phyloP scores from a whole-genome alignment of 2,329 filamentous ascomycete genomes.

The Penicillium digitatum region DNA sequence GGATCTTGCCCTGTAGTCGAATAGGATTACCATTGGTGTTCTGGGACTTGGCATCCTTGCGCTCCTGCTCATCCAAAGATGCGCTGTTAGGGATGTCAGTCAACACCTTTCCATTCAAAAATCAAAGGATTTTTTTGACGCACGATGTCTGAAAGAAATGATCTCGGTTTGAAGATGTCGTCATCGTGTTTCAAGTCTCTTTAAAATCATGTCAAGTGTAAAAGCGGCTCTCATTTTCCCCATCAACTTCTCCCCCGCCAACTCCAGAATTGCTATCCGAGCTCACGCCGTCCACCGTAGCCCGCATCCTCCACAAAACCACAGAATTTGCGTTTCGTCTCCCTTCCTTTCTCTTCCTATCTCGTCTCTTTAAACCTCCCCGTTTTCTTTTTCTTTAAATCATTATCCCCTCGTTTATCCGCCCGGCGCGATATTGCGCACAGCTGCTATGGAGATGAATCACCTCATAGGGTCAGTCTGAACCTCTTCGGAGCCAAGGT shows the following conservation, averaged over 20 bases:
- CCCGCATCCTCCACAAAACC: constrained; percentile 32
- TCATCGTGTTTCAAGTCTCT: constrained; percentile 43
- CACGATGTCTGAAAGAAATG: constrained; percentile 94
- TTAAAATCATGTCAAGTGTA: background rate
- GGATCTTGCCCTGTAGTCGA: constrained; percentile 76
- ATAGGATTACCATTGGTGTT: constrained; percentile 84
- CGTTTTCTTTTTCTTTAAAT: constrained; percentile 23
- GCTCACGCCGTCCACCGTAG: constrained; percentile 34
- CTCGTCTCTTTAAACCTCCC: constrained; percentile 9
- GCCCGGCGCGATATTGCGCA: constrained; percentile 30
- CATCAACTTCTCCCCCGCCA: constrained; percentile 10
- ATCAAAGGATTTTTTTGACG: constrained; percentile 31
- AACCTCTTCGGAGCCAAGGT: constrained; percentile 31
- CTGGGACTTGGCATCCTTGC: constrained; percentile 69
- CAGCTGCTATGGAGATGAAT: constrained; percentile 47
- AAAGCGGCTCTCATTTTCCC: constrained; percentile 10
- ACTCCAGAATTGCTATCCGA: constrained; percentile 27
- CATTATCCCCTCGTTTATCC: constrained; percentile 15
- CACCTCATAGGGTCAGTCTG: constrained; percentile 47
- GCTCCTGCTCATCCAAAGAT: constrained; percentile 47
- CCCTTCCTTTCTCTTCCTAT: constrained; percentile 21
- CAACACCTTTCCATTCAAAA: constrained; percentile 8
- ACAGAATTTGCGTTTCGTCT: constrained; percentile 27
- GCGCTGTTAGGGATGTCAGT: constrained; percentile 37
- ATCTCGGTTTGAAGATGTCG: constrained; percentile 67